Conservation (phyloP, 2,329 filamentous ascomycete species). For the Nigrospora osmanthi region DNA sequence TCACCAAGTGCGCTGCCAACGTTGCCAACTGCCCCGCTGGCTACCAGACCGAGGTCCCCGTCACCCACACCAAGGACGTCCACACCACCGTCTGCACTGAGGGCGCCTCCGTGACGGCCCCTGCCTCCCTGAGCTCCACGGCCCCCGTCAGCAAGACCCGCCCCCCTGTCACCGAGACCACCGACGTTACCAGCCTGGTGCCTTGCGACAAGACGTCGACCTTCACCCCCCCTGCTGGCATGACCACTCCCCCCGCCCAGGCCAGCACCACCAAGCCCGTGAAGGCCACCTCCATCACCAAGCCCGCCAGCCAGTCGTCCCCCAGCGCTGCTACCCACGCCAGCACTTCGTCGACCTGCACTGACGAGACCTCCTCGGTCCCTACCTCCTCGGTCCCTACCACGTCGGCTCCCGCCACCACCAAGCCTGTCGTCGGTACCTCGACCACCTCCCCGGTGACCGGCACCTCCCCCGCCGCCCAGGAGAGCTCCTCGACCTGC, state of each 20-base stretch:
- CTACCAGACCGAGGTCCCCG: slow-evolving; percentile 23
- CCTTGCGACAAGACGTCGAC: slow-evolving; percentile 16
- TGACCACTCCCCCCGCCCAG: background rate
- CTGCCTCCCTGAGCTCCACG: slow-evolving; percentile 4
- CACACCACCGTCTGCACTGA: slow-evolving; percentile 22
- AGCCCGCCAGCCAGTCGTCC: background rate
- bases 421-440: background rate
- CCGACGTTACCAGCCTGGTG: slow-evolving; percentile 13
- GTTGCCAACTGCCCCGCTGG: slow-evolving; percentile 30
- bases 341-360: background rate
- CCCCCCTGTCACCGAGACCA: slow-evolving; percentile 10
- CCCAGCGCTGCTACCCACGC: background rate
- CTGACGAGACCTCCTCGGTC: background rate
- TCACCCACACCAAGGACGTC: slow-evolving; percentile 20
- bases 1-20: slow-evolving; percentile 27
- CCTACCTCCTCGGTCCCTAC: background rate
- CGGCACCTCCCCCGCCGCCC: slow-evolving; percentile 3
- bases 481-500: background rate
- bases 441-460: background rate
- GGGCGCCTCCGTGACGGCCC: slow-evolving; percentile 12
- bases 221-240: slow-evolving; percentile 7
- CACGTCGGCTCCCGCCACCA: background rate
- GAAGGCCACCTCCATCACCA: background rate
- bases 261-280: slow-evolving; percentile 2
- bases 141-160: slow-evolving; percentile 4